phyloP scores from a whole-genome alignment of 139 green algal species.

The Nannochloris sp. region DNA sequence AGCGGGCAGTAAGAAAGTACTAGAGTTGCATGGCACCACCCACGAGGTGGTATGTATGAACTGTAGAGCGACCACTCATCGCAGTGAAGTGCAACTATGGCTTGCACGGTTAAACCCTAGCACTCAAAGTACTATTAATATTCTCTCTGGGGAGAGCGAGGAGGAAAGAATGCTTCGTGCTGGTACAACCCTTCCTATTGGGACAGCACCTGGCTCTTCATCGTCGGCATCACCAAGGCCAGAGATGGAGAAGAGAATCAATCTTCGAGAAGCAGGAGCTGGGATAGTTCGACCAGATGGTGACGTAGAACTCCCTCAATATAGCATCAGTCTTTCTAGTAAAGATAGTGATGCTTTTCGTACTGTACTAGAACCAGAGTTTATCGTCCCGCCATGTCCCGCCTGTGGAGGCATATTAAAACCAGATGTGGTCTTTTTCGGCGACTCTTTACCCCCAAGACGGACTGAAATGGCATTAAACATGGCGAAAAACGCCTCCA shows the following conservation, averaged over 20 bases:
- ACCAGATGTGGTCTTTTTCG: constrained; percentile 85
- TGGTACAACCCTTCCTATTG: too few relatives aligned
- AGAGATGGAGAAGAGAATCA: not conserved
- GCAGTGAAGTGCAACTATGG: constrained; percentile 47
- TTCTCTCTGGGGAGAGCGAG: not conserved
- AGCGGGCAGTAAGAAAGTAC: constrained; percentile 44
- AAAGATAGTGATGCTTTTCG: too few relatives aligned
- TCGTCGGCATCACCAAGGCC: too few relatives aligned
- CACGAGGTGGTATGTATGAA: constrained; percentile 71
- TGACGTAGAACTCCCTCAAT: constrained; percentile 64
- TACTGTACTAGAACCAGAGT: constrained; percentile 35
- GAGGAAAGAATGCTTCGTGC: not conserved
- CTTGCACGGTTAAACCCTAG: constrained; percentile 60
- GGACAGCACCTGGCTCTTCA: too few relatives aligned
- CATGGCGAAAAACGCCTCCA: constrained; percentile 22
- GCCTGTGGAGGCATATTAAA: constrained; percentile 72
- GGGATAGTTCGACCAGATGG: constrained; percentile 50
- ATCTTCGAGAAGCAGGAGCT: too few relatives aligned
- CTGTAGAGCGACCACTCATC: constrained; percentile 41
- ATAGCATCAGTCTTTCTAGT: too few relatives aligned
- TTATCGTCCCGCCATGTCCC: constrained; percentile 59
- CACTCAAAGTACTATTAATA: not conserved
- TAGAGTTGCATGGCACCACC: constrained; percentile 94
- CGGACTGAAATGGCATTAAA: constrained; percentile 25
- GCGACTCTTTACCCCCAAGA: constrained; percentile 46